phyloP scores from a whole-genome alignment of 148 eudicot species.

The Vaccinium vitisidaea region DNA sequence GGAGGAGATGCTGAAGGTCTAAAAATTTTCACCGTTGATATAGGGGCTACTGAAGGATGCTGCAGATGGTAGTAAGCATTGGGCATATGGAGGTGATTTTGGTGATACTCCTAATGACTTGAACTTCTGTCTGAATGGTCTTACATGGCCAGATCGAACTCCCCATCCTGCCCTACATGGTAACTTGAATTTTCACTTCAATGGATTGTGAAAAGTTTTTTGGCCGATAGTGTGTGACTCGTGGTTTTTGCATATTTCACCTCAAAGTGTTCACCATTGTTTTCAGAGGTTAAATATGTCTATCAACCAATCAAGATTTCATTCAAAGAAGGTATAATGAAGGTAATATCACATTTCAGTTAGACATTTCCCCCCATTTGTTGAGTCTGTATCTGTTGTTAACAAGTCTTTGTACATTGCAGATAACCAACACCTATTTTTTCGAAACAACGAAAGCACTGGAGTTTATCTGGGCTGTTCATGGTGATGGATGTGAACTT shows the following conservation, averaged over 20 bases:
- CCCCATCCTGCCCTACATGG: constrained; percentile 95
- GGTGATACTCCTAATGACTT: constrained; percentile 93
- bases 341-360: constrained; percentile 43
- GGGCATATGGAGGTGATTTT: constrained; percentile 99
- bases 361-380: constrained; percentile 4
- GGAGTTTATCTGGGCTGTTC: constrained; percentile 62
- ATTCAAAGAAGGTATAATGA: constrained; percentile 54
- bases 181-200: constrained; percentile 25
- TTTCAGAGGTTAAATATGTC: constrained; percentile 84
- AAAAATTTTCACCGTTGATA: constrained; percentile 11
- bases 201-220: not conserved
- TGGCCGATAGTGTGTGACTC: not conserved
- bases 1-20: not conserved
- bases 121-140: constrained; percentile 92
- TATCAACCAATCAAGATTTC: constrained; percentile 93
- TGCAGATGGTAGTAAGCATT: constrained; percentile 63
- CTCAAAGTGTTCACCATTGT: not conserved
- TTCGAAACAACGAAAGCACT: constrained; percentile 62
- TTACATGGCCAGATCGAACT: constrained; percentile 87
- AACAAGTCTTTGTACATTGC: constrained; percentile 22
- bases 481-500: constrained; percentile 81
- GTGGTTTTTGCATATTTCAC: constrained; percentile 12
- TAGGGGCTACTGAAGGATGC: constrained; percentile 84
- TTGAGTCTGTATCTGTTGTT: constrained; percentile 2
- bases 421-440: constrained; percentile 78